Evolutionary conservation across 352 stramenopile genomes (phyloP), one percentile per base, ranked within the genome.

Genomic region (Globisporangium orthogonon): DNA sequence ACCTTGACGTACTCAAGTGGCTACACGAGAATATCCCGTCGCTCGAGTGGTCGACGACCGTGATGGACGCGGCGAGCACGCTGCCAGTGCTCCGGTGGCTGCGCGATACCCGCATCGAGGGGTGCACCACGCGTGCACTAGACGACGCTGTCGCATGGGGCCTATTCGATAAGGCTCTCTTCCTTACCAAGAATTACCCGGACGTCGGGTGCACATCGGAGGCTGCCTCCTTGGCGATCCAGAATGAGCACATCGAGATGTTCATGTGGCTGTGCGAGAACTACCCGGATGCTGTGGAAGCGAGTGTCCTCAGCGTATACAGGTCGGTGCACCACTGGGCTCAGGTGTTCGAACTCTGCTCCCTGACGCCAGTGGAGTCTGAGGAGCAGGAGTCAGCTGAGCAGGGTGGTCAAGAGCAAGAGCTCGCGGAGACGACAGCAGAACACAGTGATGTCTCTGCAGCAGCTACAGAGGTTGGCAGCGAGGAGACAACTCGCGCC

Each of bases 1-100:
- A 59, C 7, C 44, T 52, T 14, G 31, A 59, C 14, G 47, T 55
- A 11, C 28, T 61, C 49, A 31, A 41, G 49, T 61, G 55, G 55
- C 23, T 61, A 10, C 33, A 61, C 29, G 28, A 5, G 15, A 61
- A 44, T 4, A 28, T 54, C 17, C 28, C 30, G 10, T 4, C 44
- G 1, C 7, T 29, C 1, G 35, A 61, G 35, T 51, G 45, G 44
- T 30, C 53, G 15, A 29, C 44, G n/a, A 23, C 4, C 14, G 44
- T 45, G 1, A 51, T 51, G 23, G 54, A 52, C 18, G 46, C 9
- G 17, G 44, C 31, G 11, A 46, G 44, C 23, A 18, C 54, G 6
- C 2, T 52, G 17, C 29, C 50, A 9, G 18, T 46, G 3, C 54
- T 59, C 31, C n/a, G 51, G 31, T 59, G 54, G 54, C 44, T 59